phyloP scores from a whole-genome alignment of 2,329 filamentous ascomycete genomes.

The Huntiella bhutanensis region DNA sequence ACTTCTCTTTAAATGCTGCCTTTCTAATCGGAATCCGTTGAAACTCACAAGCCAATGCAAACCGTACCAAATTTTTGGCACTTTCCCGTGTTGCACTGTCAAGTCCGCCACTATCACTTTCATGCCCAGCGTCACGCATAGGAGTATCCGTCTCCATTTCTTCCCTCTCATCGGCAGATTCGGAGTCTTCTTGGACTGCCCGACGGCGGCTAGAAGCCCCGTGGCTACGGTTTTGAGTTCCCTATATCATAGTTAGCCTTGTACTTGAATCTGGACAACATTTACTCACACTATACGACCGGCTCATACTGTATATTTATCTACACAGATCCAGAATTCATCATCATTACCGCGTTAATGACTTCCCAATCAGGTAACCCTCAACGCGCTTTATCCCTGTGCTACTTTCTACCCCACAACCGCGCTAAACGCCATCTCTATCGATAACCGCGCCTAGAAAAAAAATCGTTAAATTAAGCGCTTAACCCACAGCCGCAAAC shows the following conservation, averaged over 20 bases:
- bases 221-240: neutral
- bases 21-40: constrained; percentile 39
- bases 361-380: neutral
- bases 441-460: constrained; percentile 14
- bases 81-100: constrained; percentile 21
- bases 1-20: constrained; percentile 44
- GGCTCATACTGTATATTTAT: no score
- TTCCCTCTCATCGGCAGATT: neutral
- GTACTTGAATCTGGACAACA: no score
- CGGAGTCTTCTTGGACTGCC: neutral
- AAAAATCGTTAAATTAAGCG: constrained; percentile 1
- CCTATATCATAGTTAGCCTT: no score
- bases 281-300: no score
- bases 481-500: constrained; percentile 1
- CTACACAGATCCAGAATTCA: no score
- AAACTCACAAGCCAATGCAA: constrained; percentile 47
- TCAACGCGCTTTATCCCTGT: neutral
- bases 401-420: neutral
- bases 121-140: neutral
- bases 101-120: constrained; percentile 14
- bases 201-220: neutral
- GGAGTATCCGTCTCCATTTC: neutral
- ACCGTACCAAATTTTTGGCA: constrained; percentile 49
- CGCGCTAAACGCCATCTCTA: neutral
- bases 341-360: constrained; percentile 13